These are phyloP conservation scores for Kodamaea sagamina DNA, from an alignment of 805 yeast genomes.

Conservation along the genomic window DNA sequence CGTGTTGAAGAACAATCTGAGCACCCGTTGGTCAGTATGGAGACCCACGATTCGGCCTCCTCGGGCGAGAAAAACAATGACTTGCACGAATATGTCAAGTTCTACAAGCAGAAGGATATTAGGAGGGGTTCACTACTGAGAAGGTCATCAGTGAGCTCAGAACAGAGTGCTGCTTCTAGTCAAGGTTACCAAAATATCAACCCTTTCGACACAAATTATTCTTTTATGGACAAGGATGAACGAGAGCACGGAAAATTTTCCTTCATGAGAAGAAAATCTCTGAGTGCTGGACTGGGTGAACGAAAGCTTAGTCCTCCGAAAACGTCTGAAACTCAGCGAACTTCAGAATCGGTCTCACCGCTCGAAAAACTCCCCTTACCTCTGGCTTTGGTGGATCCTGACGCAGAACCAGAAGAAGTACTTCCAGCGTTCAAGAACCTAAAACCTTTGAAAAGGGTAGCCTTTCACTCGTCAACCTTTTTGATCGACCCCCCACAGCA, in stretches of 20 bases:
- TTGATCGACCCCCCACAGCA: conserved; percentile 81
- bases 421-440: conserved; percentile 32
- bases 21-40: too few species aligned
- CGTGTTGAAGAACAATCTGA: conserved; percentile 2
- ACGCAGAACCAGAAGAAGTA: neutral
- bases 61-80: conserved; percentile 10
- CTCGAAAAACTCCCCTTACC: conserved; percentile 9
- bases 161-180: neutral
- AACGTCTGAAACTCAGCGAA: conserved; percentile 1
- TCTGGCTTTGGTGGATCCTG: conserved; percentile 10
- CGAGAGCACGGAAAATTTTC: conserved; percentile 23
- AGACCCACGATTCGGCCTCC: too few species aligned
- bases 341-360: conserved; percentile 1
- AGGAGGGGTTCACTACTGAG: conserved; percentile 20
- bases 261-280: conserved; percentile 29
- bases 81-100: conserved; percentile 38
- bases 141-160: conserved; percentile 13
- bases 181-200: conserved; percentile 8
- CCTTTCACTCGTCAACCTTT: conserved; percentile 44
- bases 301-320: conserved; percentile 5
- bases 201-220: conserved; percentile 8
- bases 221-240: neutral
- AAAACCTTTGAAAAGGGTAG: conserved; percentile 44
- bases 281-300: conserved; percentile 14
- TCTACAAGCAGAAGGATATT: conserved; percentile 29